These are phyloP conservation scores for Hypsizygus marmoreus DNA, from an alignment of 768 basidiomycete genomes.

Conservation along the genomic window DNA sequence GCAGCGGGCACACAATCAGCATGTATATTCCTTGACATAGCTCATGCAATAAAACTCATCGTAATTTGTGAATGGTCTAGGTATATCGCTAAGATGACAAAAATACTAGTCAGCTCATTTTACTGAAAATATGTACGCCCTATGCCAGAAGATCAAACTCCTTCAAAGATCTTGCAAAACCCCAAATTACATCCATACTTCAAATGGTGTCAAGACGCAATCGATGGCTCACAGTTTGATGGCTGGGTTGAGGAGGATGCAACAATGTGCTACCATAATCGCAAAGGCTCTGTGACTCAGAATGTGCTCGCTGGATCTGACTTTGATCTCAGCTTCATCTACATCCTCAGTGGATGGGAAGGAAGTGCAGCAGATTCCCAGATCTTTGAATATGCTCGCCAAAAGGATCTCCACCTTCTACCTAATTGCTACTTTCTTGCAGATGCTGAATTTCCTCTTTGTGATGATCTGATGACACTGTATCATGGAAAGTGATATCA, in stretches of 20 bases:
- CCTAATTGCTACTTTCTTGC: slow-evolving; percentile 34
- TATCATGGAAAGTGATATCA: slow-evolving; percentile 40
- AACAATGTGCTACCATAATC: slow-evolving; percentile 16
- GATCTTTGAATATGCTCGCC: slow-evolving; percentile 30
- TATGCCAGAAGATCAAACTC: slow-evolving; percentile 13
- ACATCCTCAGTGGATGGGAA: slow-evolving; percentile 42
- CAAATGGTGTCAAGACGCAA: slow-evolving; percentile 26
- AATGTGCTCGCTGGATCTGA: slow-evolving; percentile 37
- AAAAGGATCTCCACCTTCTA: slow-evolving; percentile 31
- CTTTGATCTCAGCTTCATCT: slow-evolving; percentile 36
- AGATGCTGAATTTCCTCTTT: slow-evolving; percentile 37
- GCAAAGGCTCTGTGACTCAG: slow-evolving; percentile 36
- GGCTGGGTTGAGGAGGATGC: slow-evolving; percentile 18
- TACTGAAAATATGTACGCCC: slow-evolving; percentile 5
- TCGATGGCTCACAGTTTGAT: slow-evolving; percentile 36
- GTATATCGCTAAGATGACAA: slow-evolving; percentile 20
- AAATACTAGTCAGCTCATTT: slow-evolving; percentile 14
- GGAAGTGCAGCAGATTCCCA: slow-evolving; percentile 37
- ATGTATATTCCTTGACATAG: slow-evolving; percentile 28
- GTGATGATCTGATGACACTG: slow-evolving; percentile 36
- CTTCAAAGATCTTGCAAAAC: slow-evolving; percentile 26
- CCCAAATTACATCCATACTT: slow-evolving; percentile 37
- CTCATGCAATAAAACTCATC: neutral
- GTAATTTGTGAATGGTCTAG: slow-evolving; percentile 6
- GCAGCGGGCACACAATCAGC: slow-evolving; percentile 38